Evolutionary conservation across 2,329 filamentous ascomycete species (phyloP), one percentile per base, ranked within the genome.

Genomic region (Ophiognomonia clavigignenti-juglandacearum): DNA sequence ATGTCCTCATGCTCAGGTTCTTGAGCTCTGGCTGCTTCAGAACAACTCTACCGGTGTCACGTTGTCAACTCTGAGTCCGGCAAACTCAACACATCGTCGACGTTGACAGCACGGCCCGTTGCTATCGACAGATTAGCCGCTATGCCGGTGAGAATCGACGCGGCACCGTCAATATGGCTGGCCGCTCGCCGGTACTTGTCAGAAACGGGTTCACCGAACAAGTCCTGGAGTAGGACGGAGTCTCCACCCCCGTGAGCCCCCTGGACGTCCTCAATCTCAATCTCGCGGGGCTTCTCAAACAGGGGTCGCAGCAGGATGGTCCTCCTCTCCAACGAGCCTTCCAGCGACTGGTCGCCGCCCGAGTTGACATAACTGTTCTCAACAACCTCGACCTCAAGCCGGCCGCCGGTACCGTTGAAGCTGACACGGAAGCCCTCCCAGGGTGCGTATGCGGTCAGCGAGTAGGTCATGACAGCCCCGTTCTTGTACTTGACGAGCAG

Each of bases 191-290:
- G 72, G 47, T 71, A 71, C 62, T 74, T 65, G 56, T 82, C 77
- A 10, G 70, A 67, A 2, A 70, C 68, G 0, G 69, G 66, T 52
- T 72, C 70, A 0, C 77, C 78, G 56, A 83, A 81, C 10, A 83
- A 46, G 53, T 83, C 78, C 26, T 74, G 70, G 26, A 83, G 56
- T 43, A 83, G 53, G 1, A 80, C 72, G 0, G 70, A 69, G 53
- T 83, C 80, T 1, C 80, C 79, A 3, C 80, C 80, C 1, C 80
- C 80, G 47, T 83, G 80, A 0, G 77, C 78, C 0, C 80, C 80
- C 2, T 68, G 61, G 8, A 72, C 71, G 4, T 73, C 69, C 0
- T 65, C 64, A 20, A 83, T 72, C 51, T 75, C 69, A 6, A 83
- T 66, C 54, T 79, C 75, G 14, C 66, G 59, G 0, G 80, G 78